A percentile compares a stretch with the other conserved stretches of the same genome.
Conservation (phyloP, 169 alveolate genomes). For the Plasmodium sp. region DNA sequence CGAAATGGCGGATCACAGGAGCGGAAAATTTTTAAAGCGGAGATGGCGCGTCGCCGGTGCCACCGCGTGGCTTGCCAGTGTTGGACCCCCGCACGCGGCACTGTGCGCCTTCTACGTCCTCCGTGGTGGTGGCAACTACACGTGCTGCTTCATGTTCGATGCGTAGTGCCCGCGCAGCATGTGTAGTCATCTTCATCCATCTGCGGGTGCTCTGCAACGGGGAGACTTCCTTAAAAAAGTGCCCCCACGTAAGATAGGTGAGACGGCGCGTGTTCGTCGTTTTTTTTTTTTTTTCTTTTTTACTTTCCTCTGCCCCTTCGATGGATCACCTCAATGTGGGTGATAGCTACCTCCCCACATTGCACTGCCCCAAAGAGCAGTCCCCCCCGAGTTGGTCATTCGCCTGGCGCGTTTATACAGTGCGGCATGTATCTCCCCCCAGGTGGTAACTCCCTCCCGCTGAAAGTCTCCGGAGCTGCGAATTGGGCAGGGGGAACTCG, state of each 20-base stretch:
- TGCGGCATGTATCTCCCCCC: not conserved
- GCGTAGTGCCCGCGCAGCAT: not conserved
- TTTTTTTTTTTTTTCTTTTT: too few relatives aligned
- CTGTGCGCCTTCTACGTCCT: not conserved
- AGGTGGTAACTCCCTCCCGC: not conserved
- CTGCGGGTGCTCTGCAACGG: not conserved
- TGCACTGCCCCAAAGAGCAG: too few relatives aligned
- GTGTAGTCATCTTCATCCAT: not conserved
- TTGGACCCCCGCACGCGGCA: not conserved
- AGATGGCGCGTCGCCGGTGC: not conserved
- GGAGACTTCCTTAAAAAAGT: not conserved
- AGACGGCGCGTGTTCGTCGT: not conserved
- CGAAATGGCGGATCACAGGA: not conserved
- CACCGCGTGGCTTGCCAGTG: not conserved
- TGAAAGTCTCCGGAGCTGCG: not conserved
- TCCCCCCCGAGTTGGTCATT: too few relatives aligned
- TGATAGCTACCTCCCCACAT: too few relatives aligned
- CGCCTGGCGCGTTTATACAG: not conserved
- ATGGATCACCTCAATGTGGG: too few relatives aligned
- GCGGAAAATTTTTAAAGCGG: not conserved
- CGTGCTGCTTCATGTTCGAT: not conserved
- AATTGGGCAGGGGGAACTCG: not conserved
- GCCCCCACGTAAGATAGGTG: not conserved
- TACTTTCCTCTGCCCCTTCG: not conserved
- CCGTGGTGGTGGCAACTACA: not conserved